Conservation (phyloP, 345 rosid species). For the Lenwebbia sp. region DNA sequence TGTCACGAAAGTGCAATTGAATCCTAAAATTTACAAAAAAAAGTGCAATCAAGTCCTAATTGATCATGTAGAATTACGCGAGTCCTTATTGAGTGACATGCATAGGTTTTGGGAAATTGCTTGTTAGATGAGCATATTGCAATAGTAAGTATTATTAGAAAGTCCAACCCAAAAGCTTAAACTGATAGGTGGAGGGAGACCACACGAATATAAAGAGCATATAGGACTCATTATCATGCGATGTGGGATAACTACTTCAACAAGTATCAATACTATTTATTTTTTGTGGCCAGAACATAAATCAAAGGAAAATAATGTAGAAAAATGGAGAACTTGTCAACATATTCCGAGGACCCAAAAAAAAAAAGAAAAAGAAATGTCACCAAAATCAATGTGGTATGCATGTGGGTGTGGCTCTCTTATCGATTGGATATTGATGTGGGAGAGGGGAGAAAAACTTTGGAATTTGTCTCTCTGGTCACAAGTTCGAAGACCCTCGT, state of each 20-base stretch:
- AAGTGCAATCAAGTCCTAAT: no score
- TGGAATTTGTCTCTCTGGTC: not conserved
- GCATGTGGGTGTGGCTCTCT: not conserved
- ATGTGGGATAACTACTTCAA: no score
- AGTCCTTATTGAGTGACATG: not conserved
- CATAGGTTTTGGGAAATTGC: not conserved
- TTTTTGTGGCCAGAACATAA: not conserved
- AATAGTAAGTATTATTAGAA: no score
- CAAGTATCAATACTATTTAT: not conserved
- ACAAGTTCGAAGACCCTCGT: not conserved
- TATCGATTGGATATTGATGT: not conserved
- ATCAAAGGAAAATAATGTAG: not conserved
- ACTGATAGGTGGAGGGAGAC: no score
- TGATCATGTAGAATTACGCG: no score
- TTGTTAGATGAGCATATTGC: not conserved
- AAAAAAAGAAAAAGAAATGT: not conserved
- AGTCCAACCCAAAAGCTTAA: no score
- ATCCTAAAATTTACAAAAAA: no score
- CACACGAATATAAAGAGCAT: no score
- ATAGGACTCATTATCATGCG: no score
- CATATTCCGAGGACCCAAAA: not conserved
- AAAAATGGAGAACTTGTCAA: not conserved
- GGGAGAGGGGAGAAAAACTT: not conserved
- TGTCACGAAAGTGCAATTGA: no score
- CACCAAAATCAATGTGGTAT: not conserved